These are phyloP conservation scores for Coniosporium tulheliwenetii DNA, from an alignment of 2,329 filamentous ascomycete species.

Conservation along the genomic window DNA sequence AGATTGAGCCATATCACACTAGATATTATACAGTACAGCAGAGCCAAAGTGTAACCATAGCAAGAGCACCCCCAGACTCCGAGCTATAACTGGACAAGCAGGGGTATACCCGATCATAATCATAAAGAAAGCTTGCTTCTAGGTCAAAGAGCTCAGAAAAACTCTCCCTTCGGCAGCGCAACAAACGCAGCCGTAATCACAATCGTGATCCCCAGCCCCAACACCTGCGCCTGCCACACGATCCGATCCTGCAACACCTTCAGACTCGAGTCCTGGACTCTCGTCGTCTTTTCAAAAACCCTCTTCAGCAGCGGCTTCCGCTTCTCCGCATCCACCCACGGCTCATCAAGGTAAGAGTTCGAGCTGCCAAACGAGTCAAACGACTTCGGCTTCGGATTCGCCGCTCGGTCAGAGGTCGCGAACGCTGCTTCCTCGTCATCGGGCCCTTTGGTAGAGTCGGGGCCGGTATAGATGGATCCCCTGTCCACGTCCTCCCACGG, in stretches of 20 bases:
- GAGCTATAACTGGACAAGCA: too few relatives aligned
- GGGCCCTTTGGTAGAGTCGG: conserved; percentile 4
- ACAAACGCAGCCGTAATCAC: conserved; percentile 13
- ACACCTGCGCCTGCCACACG: conserved; percentile 18
- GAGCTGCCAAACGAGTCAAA: conserved; percentile 18
- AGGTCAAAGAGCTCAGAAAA: conserved; percentile 1
- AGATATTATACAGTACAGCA: too few relatives aligned
- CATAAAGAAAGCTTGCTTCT: too few relatives aligned
- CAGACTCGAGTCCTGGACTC: conserved; percentile 16
- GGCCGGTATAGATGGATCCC: neutral
- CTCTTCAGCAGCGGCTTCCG: conserved; percentile 11
- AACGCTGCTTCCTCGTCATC: conserved; percentile 3
- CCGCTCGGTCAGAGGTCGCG: conserved; percentile 3
- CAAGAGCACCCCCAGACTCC: too few relatives aligned
- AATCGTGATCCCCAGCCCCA: conserved; percentile 16
- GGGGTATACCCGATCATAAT: too few relatives aligned
- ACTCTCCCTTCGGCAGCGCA: conserved; percentile 5
- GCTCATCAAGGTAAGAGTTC: conserved; percentile 17
- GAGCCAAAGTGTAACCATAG: too few relatives aligned
- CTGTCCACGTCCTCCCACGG: conserved; percentile 22
- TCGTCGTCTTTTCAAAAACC: conserved; percentile 15
- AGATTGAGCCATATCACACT: too few relatives aligned
- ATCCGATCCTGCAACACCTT: conserved; percentile 18
- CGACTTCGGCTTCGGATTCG: conserved; percentile 3
- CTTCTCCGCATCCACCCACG: conserved; percentile 15